These are phyloP conservation scores for Cyberlindnera samutprakarnensis DNA, from an alignment of 805 yeast species.

Conservation along the genomic window DNA sequence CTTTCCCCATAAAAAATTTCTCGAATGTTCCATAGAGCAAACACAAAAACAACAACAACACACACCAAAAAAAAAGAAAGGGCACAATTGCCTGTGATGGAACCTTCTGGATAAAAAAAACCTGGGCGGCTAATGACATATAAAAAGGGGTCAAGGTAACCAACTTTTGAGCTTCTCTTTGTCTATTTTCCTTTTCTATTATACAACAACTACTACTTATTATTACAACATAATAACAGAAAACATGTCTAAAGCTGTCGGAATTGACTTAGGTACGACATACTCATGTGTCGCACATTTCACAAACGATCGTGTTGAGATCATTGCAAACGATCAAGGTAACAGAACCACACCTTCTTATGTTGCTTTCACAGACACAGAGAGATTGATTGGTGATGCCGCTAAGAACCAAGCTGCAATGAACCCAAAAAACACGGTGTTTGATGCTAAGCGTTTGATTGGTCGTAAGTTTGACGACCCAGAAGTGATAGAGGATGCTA, in stretches of 20 bases:
- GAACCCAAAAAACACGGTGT: conserved; percentile 90
- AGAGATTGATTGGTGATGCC: conserved; percentile 94
- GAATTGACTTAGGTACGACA: conserved; percentile 96
- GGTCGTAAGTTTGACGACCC: conserved; percentile 77
- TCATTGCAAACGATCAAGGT: conserved; percentile 96
- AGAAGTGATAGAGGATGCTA: conserved; percentile 70
- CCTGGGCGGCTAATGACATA: too few species aligned
- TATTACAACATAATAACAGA: conserved; percentile 2
- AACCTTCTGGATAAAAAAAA: too few species aligned
- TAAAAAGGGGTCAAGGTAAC: too few species aligned
- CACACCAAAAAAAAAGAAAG: too few species aligned
- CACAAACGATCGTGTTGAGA: conserved; percentile 83
- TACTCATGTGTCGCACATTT: conserved; percentile 95
- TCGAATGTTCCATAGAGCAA: too few species aligned
- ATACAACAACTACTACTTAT: too few species aligned
- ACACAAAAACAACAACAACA: too few species aligned
- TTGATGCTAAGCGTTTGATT: conserved; percentile 93
- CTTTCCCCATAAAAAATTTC: too few species aligned
- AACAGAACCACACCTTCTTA: conserved; percentile 97
- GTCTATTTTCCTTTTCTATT: too few species aligned
- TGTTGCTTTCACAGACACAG: conserved; percentile 93
- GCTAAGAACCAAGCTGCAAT: conserved; percentile 98
- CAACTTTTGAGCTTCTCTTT: too few species aligned
- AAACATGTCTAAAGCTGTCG: conserved; percentile 52
- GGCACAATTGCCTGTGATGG: too few species aligned